phyloP scores from a whole-genome alignment of 805 yeast species.

The Saccharomycopsis lassenensis region DNA sequence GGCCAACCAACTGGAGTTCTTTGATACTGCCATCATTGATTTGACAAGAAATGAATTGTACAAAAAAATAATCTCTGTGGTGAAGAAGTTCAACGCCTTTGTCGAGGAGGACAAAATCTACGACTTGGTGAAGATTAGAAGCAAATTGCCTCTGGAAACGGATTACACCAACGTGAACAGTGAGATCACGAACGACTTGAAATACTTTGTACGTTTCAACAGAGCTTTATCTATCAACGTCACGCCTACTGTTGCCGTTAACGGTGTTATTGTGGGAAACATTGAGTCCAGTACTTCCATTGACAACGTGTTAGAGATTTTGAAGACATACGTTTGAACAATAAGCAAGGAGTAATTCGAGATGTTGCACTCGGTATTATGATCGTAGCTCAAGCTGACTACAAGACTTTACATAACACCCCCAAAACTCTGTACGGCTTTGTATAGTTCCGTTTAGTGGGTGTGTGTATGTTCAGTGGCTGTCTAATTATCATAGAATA shows the following conservation, averaged over 20 bases:
- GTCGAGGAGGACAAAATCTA: slow-evolving; percentile 26
- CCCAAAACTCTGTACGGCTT: too few species aligned
- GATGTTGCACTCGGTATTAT: too few species aligned
- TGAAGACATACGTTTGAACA: slow-evolving; percentile 14
- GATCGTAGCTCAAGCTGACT: too few species aligned
- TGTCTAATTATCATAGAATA: too few species aligned
- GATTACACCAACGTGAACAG: slow-evolving; percentile 46
- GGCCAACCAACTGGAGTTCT: slow-evolving; percentile 41
- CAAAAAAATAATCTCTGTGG: slow-evolving; percentile 33
- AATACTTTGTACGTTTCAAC: slow-evolving; percentile 60
- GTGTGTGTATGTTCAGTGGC: too few species aligned
- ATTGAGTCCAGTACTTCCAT: slow-evolving; percentile 54
- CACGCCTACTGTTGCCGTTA: slow-evolving; percentile 68
- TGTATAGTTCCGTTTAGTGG: too few species aligned
- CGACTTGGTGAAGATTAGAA: slow-evolving; percentile 25
- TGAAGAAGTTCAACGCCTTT: slow-evolving; percentile 22
- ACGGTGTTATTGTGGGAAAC: slow-evolving; percentile 49
- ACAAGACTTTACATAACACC: too few species aligned
- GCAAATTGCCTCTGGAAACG: slow-evolving; percentile 20
- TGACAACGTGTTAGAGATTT: slow-evolving; percentile 27
- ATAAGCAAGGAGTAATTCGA: too few species aligned
- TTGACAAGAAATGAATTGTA: slow-evolving; percentile 47
- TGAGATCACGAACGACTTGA: slow-evolving; percentile 47
- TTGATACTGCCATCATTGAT: slow-evolving; percentile 48
- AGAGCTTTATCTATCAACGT: slow-evolving; percentile 74